Evolutionary conservation across 116 monocot species (phyloP).

Genomic region (Iris pallida): DNA sequence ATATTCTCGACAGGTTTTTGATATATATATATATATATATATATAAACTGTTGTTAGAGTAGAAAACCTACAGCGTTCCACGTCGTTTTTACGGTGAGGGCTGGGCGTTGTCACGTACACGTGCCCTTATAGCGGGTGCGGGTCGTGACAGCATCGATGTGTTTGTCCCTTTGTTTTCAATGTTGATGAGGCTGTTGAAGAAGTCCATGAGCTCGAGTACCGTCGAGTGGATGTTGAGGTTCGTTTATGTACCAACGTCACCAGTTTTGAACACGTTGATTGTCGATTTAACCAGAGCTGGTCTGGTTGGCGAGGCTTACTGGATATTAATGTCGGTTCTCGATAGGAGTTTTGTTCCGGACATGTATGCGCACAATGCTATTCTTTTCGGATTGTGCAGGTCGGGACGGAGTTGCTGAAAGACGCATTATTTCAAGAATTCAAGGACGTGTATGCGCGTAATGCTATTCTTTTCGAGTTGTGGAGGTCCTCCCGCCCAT

Average conservation of each 20-base stretch:
- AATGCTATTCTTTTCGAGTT: too few species aligned
- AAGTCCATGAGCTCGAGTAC: slow-evolving; percentile 32
- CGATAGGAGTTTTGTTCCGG: slow-evolving; percentile 33
- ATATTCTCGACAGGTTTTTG: too few species aligned
- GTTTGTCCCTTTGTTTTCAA: slow-evolving; percentile 40
- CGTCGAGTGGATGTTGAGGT: slow-evolving; percentile 38
- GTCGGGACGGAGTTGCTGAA: slow-evolving; percentile 21
- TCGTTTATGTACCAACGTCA: slow-evolving; percentile 24
- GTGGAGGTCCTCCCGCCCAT: too few species aligned
- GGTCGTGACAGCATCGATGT: slow-evolving; percentile 2
- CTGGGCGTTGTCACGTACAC: too few species aligned
- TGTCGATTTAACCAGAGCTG: slow-evolving; percentile 14
- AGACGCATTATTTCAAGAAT: too few species aligned
- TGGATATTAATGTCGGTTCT: slow-evolving; percentile 22
- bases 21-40: too few species aligned
- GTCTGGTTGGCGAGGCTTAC: slow-evolving; percentile 29
- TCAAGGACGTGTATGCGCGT: too few species aligned
- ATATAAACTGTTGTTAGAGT: too few species aligned
- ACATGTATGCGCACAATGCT: slow-evolving; percentile 44
- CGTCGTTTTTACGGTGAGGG: too few species aligned
- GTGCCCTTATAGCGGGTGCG: too few species aligned
- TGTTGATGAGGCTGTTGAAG: slow-evolving; percentile 41
- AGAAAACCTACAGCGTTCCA: too few species aligned
- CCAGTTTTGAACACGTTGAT: slow-evolving; percentile 32
- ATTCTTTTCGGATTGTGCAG: slow-evolving; percentile 58